Evolutionary conservation across 441 rosid species (phyloP), one percentile per base, ranked within the genome.

Genomic region (Mallotus repandus): DNA sequence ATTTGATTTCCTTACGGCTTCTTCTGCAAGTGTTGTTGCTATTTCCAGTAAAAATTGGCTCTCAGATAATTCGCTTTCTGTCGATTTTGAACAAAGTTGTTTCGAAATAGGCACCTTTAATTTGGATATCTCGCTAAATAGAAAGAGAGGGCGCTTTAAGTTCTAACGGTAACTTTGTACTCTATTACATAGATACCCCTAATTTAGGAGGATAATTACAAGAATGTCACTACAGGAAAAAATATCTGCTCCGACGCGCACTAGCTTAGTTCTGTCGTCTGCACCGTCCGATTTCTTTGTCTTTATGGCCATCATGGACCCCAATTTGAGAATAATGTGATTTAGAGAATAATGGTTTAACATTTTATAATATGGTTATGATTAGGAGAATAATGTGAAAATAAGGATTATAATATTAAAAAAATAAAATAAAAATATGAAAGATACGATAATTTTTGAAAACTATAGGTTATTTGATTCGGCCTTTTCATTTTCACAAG

Each of bases 81-180:
- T 15, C 70, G 53, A 50, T 29, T 5, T 55, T 14, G 14, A 12
- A 21, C 7, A 11, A 14, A 41, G 22, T 12, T 45, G 7, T 43
- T 53, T 35, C 2, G 32, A 65, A 79, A 45, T 45, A 10, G 7
- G 19, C 6, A 3, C 2, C 5, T n/a, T 8, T 19, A 4, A 4
- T 5, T n/a, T 12, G 57, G 2, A 38, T 18, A 7, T n/a, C 14
- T 22, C 15, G 52, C 41, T 7, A 21, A 13, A 55, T 56, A 43
- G 45, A 41, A 1, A 43, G 43, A 43, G 43, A 19, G 69, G n/a
- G 52, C 12, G 54, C 6, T 19, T 7, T 18, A 16, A 15, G 61
- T 16, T 70, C 72, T 55, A 77, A 77, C 83, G 76, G 78, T 80
- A 70, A 70, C 71, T 71, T 50, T n/a, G 14, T 16, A 9, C 9